These are phyloP conservation scores for Ustilago lituana DNA, from an alignment of 1,284 basidiomycete genomes.

Conservation along the genomic window DNA sequence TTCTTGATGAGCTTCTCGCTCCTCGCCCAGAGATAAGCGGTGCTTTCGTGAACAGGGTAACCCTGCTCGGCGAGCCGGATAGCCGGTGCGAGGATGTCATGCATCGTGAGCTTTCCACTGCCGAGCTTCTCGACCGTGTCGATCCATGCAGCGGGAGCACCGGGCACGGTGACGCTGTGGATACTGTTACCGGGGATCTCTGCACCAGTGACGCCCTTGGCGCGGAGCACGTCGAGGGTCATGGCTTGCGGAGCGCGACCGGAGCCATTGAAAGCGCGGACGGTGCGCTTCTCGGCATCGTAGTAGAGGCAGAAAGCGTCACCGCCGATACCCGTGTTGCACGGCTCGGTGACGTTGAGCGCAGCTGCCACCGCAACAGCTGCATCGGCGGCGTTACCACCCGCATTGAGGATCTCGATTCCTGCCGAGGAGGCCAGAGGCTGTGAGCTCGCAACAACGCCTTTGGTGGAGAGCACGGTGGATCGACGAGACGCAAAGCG, in stretches of 20 bases:
- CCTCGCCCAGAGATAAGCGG: slow-evolving; percentile 73
- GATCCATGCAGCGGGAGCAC: slow-evolving; percentile 90
- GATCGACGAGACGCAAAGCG: slow-evolving; percentile 57
- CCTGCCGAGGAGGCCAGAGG: slow-evolving; percentile 88
- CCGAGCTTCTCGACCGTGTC: slow-evolving; percentile 87
- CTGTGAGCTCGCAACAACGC: slow-evolving; percentile 87
- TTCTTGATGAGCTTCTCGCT: slow-evolving; percentile 80
- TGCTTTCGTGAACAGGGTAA: slow-evolving; percentile 56
- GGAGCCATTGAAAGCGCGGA: slow-evolving; percentile 86
- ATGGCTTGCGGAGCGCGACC: slow-evolving; percentile 78
- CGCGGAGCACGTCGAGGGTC: slow-evolving; percentile 78
- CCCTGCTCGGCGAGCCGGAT: slow-evolving; percentile 66
- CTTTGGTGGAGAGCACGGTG: slow-evolving; percentile 73
- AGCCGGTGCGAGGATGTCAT: slow-evolving; percentile 82
- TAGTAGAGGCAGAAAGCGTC: slow-evolving; percentile 94
- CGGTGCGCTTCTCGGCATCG: slow-evolving; percentile 79
- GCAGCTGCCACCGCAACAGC: slow-evolving; percentile 82
- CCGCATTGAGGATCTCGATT: slow-evolving; percentile 84
- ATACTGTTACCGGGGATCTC: slow-evolving; percentile 70
- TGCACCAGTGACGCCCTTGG: slow-evolving; percentile 76
- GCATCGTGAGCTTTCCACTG: slow-evolving; percentile 79
- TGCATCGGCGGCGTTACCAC: slow-evolving; percentile 81
- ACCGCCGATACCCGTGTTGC: slow-evolving; percentile 71
- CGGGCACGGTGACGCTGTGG: slow-evolving; percentile 91
- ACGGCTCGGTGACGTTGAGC: slow-evolving; percentile 74